A percentile compares a stretch with the other conserved stretches of the same genome.
Conservation (phyloP, 2,329 filamentous ascomycete species). For the Phialocephala sp. region DNA sequence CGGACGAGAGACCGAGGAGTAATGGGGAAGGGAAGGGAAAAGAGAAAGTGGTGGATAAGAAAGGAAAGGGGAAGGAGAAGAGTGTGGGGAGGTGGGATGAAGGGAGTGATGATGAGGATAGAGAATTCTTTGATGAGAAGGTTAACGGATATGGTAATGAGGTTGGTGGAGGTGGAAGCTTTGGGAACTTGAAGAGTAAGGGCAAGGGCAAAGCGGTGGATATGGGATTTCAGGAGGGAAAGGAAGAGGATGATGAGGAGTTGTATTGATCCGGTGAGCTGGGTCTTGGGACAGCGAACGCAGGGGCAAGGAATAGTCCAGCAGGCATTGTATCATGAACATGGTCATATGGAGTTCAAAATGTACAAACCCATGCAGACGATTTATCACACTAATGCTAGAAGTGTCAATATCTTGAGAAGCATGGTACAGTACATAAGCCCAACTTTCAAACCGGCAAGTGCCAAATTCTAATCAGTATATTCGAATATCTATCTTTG, state of each 20-base stretch:
- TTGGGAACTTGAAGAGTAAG: constrained; percentile 38
- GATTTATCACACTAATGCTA: too few species aligned
- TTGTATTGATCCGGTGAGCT: constrained; percentile 16
- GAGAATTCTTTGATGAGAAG: constrained; percentile 30
- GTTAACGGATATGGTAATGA: constrained; percentile 18
- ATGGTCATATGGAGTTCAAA: constrained; percentile 2
- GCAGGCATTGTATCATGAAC: not conserved
- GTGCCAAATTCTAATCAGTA: too few species aligned
- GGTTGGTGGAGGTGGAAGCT: constrained; percentile 2
- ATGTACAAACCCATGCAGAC: not conserved
- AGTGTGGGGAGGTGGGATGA: constrained; percentile 43
- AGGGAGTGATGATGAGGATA: constrained; percentile 44
- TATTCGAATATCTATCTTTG: too few species aligned
- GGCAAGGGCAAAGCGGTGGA: constrained; percentile 62
- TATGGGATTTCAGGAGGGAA: constrained; percentile 45
- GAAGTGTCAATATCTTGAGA: too few species aligned
- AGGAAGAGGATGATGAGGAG: constrained; percentile 23
- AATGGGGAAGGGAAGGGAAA: constrained; percentile 36
- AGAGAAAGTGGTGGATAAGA: constrained; percentile 34
- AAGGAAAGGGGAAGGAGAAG: constrained; percentile 48
- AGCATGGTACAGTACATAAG: too few species aligned
- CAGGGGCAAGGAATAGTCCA: not conserved
- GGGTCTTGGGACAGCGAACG: not conserved
- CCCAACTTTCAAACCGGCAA: too few species aligned
- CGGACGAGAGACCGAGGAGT: constrained; percentile 20